Evolutionary conservation across 2,329 filamentous ascomycete genomes (phyloP).

Genomic region (Diaporthe caulivora): DNA sequence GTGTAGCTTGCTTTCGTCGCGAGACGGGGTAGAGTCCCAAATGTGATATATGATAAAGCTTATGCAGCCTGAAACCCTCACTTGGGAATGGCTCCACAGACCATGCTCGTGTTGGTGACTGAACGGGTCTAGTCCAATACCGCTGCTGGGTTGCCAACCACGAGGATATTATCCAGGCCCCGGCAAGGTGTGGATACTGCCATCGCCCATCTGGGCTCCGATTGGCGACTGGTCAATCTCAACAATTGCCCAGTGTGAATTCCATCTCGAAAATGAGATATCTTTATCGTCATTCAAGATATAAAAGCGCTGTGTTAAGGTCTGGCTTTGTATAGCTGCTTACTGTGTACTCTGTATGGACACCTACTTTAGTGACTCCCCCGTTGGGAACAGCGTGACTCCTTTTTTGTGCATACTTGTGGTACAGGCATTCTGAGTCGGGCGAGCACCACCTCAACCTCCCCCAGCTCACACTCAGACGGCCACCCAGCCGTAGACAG

Average conservation of each 20-base stretch:
- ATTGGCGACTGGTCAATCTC: not conserved
- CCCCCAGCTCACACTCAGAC: not conserved
- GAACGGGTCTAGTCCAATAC: not conserved
- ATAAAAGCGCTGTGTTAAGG: not conserved
- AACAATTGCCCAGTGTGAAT: not conserved
- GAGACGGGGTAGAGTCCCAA: slow-evolving; percentile 6
- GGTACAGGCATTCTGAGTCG: slow-evolving; percentile 27
- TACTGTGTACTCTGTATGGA: not conserved
- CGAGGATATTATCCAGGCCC: not conserved
- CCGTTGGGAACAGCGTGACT: not conserved
- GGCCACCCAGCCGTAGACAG: slow-evolving; percentile 6
- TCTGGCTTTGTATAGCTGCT: not conserved
- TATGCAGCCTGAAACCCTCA: not conserved
- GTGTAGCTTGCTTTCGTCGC: not conserved
- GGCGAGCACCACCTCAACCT: not conserved
- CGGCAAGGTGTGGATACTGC: not conserved
- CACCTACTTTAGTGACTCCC: not conserved
- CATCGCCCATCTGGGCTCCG: not conserved
- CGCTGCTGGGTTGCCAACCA: not conserved
- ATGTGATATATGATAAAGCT: slow-evolving; percentile 13
- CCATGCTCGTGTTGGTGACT: not conserved
- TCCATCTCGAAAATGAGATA: not conserved
- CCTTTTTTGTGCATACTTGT: not conserved
- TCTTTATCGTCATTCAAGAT: not conserved
- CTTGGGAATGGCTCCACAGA: slow-evolving; percentile 9